Percentiles rank a stretch among this genome's conserved stretches.
Conservation (phyloP, 2,329 filamentous ascomycete species). For the Aspergillus uvarum region DNA sequence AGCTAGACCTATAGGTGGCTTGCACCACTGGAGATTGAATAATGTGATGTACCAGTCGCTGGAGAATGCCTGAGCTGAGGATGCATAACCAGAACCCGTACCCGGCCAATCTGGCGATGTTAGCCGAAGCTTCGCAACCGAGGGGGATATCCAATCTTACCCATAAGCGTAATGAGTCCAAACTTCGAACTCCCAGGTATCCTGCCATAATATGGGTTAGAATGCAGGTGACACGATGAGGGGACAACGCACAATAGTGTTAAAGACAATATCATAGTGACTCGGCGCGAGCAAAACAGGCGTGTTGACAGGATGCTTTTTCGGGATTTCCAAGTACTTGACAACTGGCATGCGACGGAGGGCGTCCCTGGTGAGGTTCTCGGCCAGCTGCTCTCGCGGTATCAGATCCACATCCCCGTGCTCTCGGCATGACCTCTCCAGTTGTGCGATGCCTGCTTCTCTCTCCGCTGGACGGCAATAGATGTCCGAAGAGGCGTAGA, state of each 20-base stretch:
- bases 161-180: conserved; percentile 41
- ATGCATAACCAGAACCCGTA: conserved; percentile 45
- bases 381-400: conserved; percentile 29
- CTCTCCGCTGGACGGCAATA: conserved; percentile 33
- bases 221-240: too few species aligned
- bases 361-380: conserved; percentile 35
- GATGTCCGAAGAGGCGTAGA: conserved; percentile 36
- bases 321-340: conserved; percentile 31
- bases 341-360: conserved; percentile 35
- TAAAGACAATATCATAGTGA: conserved; percentile 31
- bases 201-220: conserved; percentile 17
- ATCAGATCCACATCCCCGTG: conserved; percentile 26
- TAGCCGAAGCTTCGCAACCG: background rate
- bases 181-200: conserved; percentile 33
- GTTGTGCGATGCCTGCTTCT: conserved; percentile 22
- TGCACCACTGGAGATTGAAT: conserved; percentile 13
- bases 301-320: conserved; percentile 17
- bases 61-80: conserved; percentile 35
- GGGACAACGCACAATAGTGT: conserved; percentile 32
- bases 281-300: conserved; percentile 34
- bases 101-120: conserved; percentile 25
- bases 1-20: background rate
- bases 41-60: conserved; percentile 29
- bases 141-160: conserved; percentile 23
- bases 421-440: conserved; percentile 25